phyloP scores from a whole-genome alignment of 768 basidiomycete genomes.

The Lyophyllum shimeji region DNA sequence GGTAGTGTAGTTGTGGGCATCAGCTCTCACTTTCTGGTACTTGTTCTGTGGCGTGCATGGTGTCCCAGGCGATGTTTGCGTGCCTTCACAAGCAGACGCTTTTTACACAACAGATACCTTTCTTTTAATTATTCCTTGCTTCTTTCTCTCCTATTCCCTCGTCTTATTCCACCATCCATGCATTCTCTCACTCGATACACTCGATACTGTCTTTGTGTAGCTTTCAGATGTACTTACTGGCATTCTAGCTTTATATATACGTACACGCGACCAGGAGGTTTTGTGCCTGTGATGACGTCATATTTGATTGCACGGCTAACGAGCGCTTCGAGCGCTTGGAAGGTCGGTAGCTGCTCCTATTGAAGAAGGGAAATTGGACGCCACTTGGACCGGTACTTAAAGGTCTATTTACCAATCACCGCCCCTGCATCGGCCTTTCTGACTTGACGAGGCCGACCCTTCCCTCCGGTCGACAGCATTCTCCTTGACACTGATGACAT shows the following conservation, averaged over 20 bases:
- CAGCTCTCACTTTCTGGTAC: not conserved
- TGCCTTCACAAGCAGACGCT: not conserved
- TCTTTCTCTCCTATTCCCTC: not conserved
- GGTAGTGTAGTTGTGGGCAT: not conserved
- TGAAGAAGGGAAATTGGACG: too few species aligned
- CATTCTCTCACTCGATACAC: not conserved
- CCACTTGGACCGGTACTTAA: too few species aligned
- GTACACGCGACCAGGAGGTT: not conserved
- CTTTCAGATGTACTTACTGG: not conserved
- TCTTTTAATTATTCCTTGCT: not conserved
- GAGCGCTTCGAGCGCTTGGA: too few species aligned
- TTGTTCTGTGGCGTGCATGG: not conserved
- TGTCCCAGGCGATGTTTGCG: not conserved
- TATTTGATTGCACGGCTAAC: not conserved
- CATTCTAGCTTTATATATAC: conserved; percentile 1
- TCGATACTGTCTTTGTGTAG: not conserved
- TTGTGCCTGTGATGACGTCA: conserved; percentile 1
- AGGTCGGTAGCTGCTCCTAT: too few species aligned
- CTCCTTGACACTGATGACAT: too few species aligned
- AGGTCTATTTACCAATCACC: too few species aligned
- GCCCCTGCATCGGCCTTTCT: too few species aligned
- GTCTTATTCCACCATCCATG: not conserved
- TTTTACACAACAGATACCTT: conserved; percentile 6
- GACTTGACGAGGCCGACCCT: too few species aligned
- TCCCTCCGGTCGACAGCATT: too few species aligned